These are phyloP conservation scores for Pseudogymnoascus sp. DNA, from an alignment of 2,329 filamentous ascomycete genomes.

Conservation along the genomic window DNA sequence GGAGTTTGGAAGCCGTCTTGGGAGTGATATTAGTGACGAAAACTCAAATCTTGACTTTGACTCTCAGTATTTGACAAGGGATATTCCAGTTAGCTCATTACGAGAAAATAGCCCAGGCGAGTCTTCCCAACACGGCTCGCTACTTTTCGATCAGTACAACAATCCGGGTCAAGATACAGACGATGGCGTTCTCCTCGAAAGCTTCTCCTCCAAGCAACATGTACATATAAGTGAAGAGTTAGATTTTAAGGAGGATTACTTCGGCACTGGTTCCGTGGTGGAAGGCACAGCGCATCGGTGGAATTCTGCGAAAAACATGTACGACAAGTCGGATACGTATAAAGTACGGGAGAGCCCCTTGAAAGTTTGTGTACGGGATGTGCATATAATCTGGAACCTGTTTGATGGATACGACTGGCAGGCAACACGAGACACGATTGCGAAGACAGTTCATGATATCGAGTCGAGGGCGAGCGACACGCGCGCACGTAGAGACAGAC, in stretches of 20 bases:
- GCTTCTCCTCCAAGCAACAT: conserved; percentile 29
- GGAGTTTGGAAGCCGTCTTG: conserved; percentile 49
- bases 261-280: conserved; percentile 51
- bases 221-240: conserved; percentile 54
- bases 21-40: conserved; percentile 33
- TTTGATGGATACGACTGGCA: conserved; percentile 98
- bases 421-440: conserved; percentile 75
- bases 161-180: conserved; percentile 31
- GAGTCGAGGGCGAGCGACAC: conserved; percentile 75
- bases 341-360: conserved; percentile 62
- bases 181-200: conserved; percentile 40
- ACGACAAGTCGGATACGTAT: conserved; percentile 54
- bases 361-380: conserved; percentile 69
- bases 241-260: conserved; percentile 70
- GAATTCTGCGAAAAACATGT: conserved; percentile 70
- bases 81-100: conserved; percentile 20
- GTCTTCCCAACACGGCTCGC: conserved; percentile 13
- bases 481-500: conserved; percentile 45
- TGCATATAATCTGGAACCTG: conserved; percentile 94
- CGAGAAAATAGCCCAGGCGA: conserved; percentile 42
- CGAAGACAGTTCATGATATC: conserved; percentile 79
- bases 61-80: conserved; percentile 41
- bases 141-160: conserved; percentile 20
- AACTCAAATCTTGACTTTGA: conserved; percentile 34
- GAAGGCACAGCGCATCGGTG: conserved; percentile 66